These are phyloP conservation scores for Pseudoneurospora amorphoporcata DNA, from an alignment of 495 filamentous ascomycete genomes.

Conservation along the genomic window DNA sequence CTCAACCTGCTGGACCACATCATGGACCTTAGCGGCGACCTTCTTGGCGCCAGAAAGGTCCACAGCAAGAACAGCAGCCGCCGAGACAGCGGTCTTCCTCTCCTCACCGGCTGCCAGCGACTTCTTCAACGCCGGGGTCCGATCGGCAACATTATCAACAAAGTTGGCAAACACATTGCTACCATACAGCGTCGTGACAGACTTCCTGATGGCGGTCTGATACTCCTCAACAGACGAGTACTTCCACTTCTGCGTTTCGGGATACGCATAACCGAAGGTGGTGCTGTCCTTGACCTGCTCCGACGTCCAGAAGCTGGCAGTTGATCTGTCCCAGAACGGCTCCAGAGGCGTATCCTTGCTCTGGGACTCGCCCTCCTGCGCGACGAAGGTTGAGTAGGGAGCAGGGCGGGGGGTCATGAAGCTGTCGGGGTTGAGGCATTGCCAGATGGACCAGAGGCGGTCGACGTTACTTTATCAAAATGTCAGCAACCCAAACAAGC, in stretches of 20 bases:
- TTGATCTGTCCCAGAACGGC: conserved; percentile 34
- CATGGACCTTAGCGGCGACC: background rate
- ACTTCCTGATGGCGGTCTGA: conserved; percentile 7
- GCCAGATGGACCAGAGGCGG: conserved; percentile 61
- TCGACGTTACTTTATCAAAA: conserved; percentile 38
- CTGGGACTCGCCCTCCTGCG: conserved; percentile 26
- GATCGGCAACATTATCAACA: conserved; percentile 7
- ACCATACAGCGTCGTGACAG: conserved; percentile 14
- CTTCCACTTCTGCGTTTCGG: conserved; percentile 36
- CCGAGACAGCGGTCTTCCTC: background rate
- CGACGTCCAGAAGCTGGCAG: conserved; percentile 37
- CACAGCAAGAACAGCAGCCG: background rate
- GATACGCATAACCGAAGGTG: conserved; percentile 50
- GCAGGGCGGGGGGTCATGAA: conserved; percentile 41
- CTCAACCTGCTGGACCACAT: background rate
- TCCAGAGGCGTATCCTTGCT: conserved; percentile 28
- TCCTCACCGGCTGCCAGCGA: background rate
- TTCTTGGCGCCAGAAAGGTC: background rate
- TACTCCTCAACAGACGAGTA: conserved; percentile 5
- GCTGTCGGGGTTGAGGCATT: conserved; percentile 50
- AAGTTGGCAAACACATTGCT: conserved; percentile 18
- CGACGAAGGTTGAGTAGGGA: conserved; percentile 42
- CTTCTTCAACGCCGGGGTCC: background rate
- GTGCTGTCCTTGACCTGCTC: conserved; percentile 25
- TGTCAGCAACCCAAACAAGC: background rate